Conservation (phyloP, 768 basidiomycete species). For the Holtermanniella nyarrowii region DNA sequence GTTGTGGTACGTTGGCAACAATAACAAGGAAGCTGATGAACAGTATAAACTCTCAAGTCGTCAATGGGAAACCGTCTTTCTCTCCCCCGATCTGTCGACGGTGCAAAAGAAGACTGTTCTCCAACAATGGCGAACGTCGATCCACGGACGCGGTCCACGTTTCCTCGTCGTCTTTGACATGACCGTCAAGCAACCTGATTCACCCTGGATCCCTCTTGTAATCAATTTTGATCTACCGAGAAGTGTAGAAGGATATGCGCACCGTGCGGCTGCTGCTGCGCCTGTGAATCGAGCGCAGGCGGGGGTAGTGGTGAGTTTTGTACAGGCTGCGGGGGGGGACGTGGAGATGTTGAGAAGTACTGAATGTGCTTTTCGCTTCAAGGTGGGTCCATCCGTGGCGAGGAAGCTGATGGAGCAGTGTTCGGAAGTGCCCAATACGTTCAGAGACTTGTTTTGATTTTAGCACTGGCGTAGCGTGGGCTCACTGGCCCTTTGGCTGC, state of each 20-base stretch:
- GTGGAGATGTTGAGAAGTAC: slow-evolving; percentile 97
- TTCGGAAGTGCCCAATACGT: slow-evolving; percentile 18
- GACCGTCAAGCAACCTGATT: slow-evolving; percentile 78
- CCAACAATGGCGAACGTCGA: slow-evolving; percentile 54
- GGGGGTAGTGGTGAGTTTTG: slow-evolving; percentile 90
- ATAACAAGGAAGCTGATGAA: not conserved
- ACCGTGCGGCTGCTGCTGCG: slow-evolving; percentile 48
- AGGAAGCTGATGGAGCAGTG: slow-evolving; percentile 3
- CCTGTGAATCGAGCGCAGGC: slow-evolving; percentile 45
- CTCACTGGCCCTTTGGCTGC: no score
- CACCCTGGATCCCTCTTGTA: slow-evolving; percentile 80
- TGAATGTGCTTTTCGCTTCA: slow-evolving; percentile 79
- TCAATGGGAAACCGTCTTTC: slow-evolving; percentile 74
- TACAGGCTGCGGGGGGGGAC: slow-evolving; percentile 93
- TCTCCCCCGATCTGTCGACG: slow-evolving; percentile 41
- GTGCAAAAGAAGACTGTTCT: slow-evolving; percentile 19
- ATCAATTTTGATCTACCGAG: slow-evolving; percentile 71
- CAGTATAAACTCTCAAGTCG: slow-evolving; percentile 71
- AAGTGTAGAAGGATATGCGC: slow-evolving; percentile 87
- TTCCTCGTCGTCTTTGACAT: slow-evolving; percentile 87
- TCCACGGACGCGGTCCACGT: slow-evolving; percentile 51
- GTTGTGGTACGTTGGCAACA: slow-evolving; percentile 24
- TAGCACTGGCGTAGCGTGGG: no score
- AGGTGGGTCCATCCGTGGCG: slow-evolving; percentile 21
- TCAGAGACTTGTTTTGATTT: slow-evolving; percentile 15